Conservation (phyloP, 768 basidiomycete species). For the Leccinum truebloodii region DNA sequence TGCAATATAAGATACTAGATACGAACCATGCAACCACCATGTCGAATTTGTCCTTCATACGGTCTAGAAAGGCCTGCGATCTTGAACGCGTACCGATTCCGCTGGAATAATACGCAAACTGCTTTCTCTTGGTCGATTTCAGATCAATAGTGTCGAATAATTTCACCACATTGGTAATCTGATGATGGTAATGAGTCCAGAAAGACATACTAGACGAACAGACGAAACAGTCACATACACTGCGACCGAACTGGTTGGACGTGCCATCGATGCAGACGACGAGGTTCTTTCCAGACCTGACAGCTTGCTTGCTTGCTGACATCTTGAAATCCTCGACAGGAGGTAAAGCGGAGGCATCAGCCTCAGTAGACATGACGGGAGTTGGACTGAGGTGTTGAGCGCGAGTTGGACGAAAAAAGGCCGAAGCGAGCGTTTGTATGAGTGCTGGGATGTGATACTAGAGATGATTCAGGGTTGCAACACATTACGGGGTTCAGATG, state of each 20-base stretch:
- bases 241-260: not conserved
- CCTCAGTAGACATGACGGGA: not conserved
- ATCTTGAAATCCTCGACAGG: not conserved
- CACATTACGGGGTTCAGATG: too few species aligned
- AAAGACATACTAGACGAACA: not conserved
- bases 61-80: not conserved
- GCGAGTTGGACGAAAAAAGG: not conserved
- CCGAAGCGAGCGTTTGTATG: not conserved
- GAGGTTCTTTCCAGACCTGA: not conserved
- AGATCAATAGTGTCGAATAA: not conserved
- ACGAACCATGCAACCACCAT: not conserved
- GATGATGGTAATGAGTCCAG: not conserved
- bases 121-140: not conserved
- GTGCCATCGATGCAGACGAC: not conserved
- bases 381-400: not conserved
- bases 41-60: not conserved
- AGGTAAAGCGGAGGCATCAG: not conserved
- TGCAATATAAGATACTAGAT: not conserved
- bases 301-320: not conserved
- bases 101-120: not conserved
- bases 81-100: not conserved
- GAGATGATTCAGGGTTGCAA: too few species aligned
- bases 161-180: not conserved
- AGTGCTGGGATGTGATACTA: too few species aligned
- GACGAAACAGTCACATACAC: not conserved